Evolutionary conservation across 352 stramenopile genomes (phyloP).

Genomic region (Phytophthora pistaciae): DNA sequence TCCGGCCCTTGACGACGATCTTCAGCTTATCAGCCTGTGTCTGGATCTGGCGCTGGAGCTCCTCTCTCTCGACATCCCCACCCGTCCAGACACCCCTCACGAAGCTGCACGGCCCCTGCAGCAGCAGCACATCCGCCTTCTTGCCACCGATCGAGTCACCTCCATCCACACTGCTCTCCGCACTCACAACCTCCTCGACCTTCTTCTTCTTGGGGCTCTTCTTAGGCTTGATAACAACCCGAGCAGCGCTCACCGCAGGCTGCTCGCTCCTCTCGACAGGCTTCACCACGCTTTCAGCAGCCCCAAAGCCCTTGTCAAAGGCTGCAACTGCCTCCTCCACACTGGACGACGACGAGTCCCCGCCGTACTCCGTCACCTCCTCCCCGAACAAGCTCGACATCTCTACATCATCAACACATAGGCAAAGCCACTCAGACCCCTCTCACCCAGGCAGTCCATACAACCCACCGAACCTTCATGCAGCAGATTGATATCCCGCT

Average conservation of each 20-base stretch:
- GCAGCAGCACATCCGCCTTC: constrained; percentile 22
- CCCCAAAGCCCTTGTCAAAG: neutral
- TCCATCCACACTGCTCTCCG: neutral
- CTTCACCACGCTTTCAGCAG: neutral
- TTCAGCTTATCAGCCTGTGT: constrained; percentile 18
- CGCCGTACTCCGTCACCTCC: constrained; percentile 46
- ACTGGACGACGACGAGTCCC: constrained; percentile 14
- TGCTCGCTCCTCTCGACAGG: neutral
- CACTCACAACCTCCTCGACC: neutral
- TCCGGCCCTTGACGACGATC: constrained; percentile 18
- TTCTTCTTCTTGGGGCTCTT: constrained; percentile 3
- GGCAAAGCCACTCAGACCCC: neutral
- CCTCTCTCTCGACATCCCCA: constrained; percentile 17
- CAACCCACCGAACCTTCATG: constrained; percentile 40
- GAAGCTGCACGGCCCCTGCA: constrained; percentile 46
- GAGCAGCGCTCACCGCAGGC: neutral
- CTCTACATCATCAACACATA: constrained; percentile 33
- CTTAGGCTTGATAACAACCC: constrained; percentile 9
- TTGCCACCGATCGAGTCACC: neutral
- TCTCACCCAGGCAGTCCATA: neutral
- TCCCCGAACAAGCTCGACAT: constrained; percentile 63
- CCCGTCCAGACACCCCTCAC: constrained; percentile 29
- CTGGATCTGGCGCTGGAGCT: constrained; percentile 23
- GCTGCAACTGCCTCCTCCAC: constrained; percentile 6
- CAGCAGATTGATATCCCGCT: constrained; percentile 51